These are phyloP conservation scores for Microsporum audouinii DNA, from an alignment of 2,329 filamentous ascomycete species.

Conservation along the genomic window DNA sequence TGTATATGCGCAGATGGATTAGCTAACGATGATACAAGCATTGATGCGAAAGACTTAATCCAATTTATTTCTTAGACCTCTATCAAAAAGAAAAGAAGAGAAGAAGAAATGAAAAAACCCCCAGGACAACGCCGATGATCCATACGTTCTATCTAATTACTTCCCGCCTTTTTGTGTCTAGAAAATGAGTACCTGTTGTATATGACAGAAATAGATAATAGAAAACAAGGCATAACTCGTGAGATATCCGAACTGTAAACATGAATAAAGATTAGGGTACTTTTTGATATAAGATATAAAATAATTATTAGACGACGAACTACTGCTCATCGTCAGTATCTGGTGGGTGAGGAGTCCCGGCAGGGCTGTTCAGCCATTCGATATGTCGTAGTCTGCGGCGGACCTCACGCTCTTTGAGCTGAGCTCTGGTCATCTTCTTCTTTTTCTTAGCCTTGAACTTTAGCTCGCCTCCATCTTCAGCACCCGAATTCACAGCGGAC, in stretches of 20 bases:
- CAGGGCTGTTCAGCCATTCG: constrained; percentile 68
- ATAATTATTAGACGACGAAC: background rate
- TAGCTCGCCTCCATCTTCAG: constrained; percentile 61
- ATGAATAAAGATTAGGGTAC: constrained; percentile 5
- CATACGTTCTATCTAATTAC: background rate
- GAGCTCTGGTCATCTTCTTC: constrained; percentile 98
- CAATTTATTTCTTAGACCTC: background rate
- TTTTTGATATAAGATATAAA: constrained; percentile 6
- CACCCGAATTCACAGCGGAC: constrained; percentile 66
- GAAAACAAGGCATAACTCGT: constrained; percentile 1
- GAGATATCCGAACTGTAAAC: constrained; percentile 2
- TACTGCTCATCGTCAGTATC: constrained; percentile 65
- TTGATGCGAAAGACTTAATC: background rate
- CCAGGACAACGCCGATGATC: background rate
- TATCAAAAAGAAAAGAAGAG: background rate
- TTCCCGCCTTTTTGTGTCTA: background rate
- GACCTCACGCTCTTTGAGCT: constrained; percentile 85
- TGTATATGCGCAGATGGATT: constrained; percentile 25
- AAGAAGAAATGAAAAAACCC: background rate
- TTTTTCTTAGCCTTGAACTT: constrained; percentile 86
- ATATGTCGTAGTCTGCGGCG: constrained; percentile 75
- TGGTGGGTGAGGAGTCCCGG: constrained; percentile 65
- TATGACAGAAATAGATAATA: background rate
- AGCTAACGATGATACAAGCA: background rate
- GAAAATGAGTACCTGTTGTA: background rate